Conservation (phyloP, 306 rosid genomes). For the Myrica gale region DNA sequence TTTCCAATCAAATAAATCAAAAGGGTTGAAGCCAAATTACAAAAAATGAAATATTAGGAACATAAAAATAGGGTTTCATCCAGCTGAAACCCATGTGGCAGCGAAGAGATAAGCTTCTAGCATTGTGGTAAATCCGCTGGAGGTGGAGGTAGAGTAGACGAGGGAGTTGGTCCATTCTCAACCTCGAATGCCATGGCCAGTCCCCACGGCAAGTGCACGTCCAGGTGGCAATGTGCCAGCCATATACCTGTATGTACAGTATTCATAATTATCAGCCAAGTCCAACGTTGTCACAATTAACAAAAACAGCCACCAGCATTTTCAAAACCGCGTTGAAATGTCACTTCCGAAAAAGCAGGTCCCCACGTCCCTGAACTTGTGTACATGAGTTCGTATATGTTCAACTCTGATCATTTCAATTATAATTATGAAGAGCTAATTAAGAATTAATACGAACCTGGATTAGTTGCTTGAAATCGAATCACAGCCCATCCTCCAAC, state of each 20-base stretch:
- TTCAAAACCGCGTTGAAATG: too few species aligned
- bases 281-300: too few species aligned
- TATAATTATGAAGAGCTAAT: too few species aligned
- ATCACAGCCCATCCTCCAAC: slow-evolving; percentile 15
- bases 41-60: background rate
- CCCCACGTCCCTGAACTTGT: too few species aligned
- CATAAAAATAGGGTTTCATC: too few species aligned
- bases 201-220: slow-evolving; percentile 71
- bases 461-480: slow-evolving; percentile 37
- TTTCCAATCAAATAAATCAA: background rate
- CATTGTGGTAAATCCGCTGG: slow-evolving; percentile 65
- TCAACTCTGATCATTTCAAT: too few species aligned
- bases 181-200: slow-evolving; percentile 53
- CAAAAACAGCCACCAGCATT: too few species aligned
- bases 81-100: too few species aligned
- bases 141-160: slow-evolving; percentile 50
- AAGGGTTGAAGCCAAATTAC: background rate
- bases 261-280: background rate
- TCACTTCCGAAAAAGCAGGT: too few species aligned
- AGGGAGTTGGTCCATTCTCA: slow-evolving; percentile 38
- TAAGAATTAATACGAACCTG: slow-evolving; percentile 21
- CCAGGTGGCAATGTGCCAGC: slow-evolving; percentile 74
- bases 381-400: too few species aligned
- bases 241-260: slow-evolving; percentile 43
- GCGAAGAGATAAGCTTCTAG: slow-evolving; percentile 13